Evolutionary conservation across 257 asterid genomes (phyloP), one percentile per base, ranked within the genome.

Genomic region (Nicotiana tomentosiformis): DNA sequence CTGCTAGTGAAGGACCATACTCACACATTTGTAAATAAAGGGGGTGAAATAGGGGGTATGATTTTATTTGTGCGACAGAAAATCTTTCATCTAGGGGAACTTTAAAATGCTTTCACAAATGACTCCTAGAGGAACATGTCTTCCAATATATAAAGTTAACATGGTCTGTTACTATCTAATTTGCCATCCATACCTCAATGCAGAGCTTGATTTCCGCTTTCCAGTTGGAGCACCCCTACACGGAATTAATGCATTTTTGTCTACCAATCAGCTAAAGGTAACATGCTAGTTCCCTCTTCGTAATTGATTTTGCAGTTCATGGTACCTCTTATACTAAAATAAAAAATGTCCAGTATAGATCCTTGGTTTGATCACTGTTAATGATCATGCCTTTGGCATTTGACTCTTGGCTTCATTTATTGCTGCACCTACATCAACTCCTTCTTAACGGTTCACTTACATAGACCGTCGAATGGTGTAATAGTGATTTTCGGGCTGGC

Each of bases 151-250:
- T 70, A 61, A 57, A 58, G 23, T 16, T 81, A 84, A 66, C 77
- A 69, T 81, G 80, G 62, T 51, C 65, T 53, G 43, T 61, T 66
- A 76, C 15, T 60, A 84, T 84, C 76, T 88, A 43, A 87, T 82
- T 37, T 83, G 69, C 3, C 66, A 51, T 86, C 74, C 84, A 82
- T 83, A 79, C 83, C 84, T 86, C 69, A 72, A 85, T 90, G 89
- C 98, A 96, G 99, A 96, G 87, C 99, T 96, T 90, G 99, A 96
- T 91, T 96, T 96, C 72, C 98, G 98, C 49, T 91, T 93, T 77
- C 96, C 88, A 12, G 12, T 92, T 86, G 99, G 99, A 85, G 99
- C 99, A 68, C 99, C 98, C 62, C n/a, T 96, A 82, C 99, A 96
- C 86, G 99, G 99, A 70, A 94, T 96, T 55, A 77, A 46, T 46